Base-by-base conservation (phyloP, 129 eudicot genomes). In the Arctium lappa region DNA sequence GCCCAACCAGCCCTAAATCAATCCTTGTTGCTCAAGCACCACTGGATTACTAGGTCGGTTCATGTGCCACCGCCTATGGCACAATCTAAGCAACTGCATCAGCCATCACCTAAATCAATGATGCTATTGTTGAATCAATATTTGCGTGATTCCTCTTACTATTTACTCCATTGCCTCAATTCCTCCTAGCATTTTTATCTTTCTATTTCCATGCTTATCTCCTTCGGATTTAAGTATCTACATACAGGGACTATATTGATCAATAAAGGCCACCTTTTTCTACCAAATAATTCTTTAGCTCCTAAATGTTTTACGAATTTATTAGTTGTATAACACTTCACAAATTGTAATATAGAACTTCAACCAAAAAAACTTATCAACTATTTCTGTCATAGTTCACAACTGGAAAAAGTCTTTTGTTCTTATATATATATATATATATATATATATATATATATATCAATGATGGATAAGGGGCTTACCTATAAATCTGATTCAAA, bases 401-500 rank as follows among this genome's bases (percentile, higher is more conserved):
- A 53, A 53, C 65, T 53, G 65, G 65, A 53, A 53, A n/a, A 53
- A 15, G 65, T n/a, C 65, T 53, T 53, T 53, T 53, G 27, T 53
- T 53, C 65, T 33, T 22, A 22, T 22, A 22, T 22, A 22, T 22
- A 22, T 22, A 0, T 22, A 22, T 22, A 22, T 22, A 22, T 22
- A 22, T 22, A 33, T 2, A 33, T 33, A 33, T 33, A 33, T 46
- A 46, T 27, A 78, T 9, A 13, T 31, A 56, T 44, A 60, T 60
- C 68, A n/a, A 60, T 1, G 68, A 16, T 60, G 29, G 73, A 71
- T 39, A 79, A 29, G 73, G 82, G 40, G 63, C 90, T 77, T 78
- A 81, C 94, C 89, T 78, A 69, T 62, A 69, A 80, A 73, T 75
- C 70, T 69, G 18, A 31, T 44, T 50, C 31, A 62, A 42, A 50